phyloP scores from a whole-genome alignment of 2,329 filamentous ascomycete genomes.

The Periconia sp. region DNA sequence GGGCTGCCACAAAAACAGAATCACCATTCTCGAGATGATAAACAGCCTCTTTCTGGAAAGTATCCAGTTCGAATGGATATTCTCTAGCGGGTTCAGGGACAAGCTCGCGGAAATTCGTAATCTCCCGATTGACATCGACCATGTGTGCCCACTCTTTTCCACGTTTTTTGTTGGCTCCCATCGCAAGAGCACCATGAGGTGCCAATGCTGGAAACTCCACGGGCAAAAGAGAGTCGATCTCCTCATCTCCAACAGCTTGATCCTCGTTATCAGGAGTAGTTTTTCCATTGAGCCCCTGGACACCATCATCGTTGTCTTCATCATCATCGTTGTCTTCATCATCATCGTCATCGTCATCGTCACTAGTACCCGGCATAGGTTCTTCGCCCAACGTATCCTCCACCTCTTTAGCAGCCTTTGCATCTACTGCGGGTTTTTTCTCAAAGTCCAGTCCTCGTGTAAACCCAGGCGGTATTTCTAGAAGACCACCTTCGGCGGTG shows the following conservation, averaged over 20 bases:
- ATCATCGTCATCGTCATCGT: slow-evolving; percentile 24
- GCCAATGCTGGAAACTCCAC: slow-evolving; percentile 92
- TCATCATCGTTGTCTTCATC: slow-evolving; percentile 25
- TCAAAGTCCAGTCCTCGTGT: slow-evolving; percentile 74
- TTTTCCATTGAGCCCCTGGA: slow-evolving; percentile 21
- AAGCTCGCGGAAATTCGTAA: slow-evolving; percentile 89
- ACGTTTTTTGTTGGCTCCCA: slow-evolving; percentile 70
- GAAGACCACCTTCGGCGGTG: slow-evolving; percentile 71
- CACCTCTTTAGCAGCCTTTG: slow-evolving; percentile 69
- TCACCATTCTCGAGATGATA: slow-evolving; percentile 97
- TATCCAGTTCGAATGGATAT: slow-evolving; percentile 97
- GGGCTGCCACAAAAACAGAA: slow-evolving; percentile 95
- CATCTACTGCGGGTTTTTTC: slow-evolving; percentile 58
- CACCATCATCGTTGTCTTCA: slow-evolving; percentile 16
- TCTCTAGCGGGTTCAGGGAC: slow-evolving; percentile 95
- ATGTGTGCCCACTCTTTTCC: slow-evolving; percentile 96
- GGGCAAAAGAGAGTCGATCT: slow-evolving; percentile 84
- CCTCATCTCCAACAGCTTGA: slow-evolving; percentile 52
- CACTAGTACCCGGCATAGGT: slow-evolving; percentile 32
- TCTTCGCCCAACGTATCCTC: slow-evolving; percentile 63
- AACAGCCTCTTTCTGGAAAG: slow-evolving; percentile 97
- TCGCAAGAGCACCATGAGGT: slow-evolving; percentile 74
- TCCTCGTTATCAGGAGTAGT: slow-evolving; percentile 49
- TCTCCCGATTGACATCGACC: slow-evolving; percentile 91
- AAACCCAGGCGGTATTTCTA: slow-evolving; percentile 83